These are phyloP conservation scores for Urochloa ruziziensis DNA, from an alignment of 176 grass and related monocot genomes.

Conservation along the genomic window DNA sequence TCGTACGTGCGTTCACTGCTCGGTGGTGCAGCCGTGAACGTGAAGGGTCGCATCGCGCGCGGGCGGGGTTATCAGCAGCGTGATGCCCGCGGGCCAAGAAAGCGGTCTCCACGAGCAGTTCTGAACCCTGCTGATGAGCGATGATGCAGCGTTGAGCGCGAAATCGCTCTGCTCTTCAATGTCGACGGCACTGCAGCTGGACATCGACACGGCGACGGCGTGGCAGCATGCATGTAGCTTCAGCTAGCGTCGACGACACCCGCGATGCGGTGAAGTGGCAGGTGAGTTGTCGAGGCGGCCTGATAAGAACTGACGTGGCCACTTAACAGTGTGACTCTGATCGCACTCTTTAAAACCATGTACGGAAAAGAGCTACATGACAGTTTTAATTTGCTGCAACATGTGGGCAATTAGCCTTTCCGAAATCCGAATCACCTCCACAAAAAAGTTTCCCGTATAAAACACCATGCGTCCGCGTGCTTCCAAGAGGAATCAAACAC, in stretches of 20 bases:
- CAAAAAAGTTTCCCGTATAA: not conserved
- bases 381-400: not conserved
- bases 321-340: not conserved
- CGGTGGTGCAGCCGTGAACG: too few relatives aligned
- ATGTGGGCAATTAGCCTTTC: not conserved
- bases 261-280: not conserved
- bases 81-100: too few relatives aligned
- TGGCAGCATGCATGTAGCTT: not conserved
- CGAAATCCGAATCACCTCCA: not conserved
- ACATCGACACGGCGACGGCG: not conserved
- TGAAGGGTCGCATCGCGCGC: too few relatives aligned
- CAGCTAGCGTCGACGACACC: not conserved
- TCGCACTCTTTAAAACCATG: not conserved
- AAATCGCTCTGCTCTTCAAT: not conserved
- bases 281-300: not conserved
- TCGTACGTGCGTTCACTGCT: too few relatives aligned
- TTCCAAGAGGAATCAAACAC: not conserved
- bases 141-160: not conserved
- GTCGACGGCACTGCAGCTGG: not conserved
- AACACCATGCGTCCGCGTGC: not conserved
- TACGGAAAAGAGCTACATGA: not conserved
- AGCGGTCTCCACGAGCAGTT: not conserved
- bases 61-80: too few relatives aligned
- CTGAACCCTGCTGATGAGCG: too few relatives aligned
- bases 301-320: conserved; percentile 15